Evolutionary conservation across 139 green algal genomes (phyloP).

Genomic region (Chlorella sp.): DNA sequence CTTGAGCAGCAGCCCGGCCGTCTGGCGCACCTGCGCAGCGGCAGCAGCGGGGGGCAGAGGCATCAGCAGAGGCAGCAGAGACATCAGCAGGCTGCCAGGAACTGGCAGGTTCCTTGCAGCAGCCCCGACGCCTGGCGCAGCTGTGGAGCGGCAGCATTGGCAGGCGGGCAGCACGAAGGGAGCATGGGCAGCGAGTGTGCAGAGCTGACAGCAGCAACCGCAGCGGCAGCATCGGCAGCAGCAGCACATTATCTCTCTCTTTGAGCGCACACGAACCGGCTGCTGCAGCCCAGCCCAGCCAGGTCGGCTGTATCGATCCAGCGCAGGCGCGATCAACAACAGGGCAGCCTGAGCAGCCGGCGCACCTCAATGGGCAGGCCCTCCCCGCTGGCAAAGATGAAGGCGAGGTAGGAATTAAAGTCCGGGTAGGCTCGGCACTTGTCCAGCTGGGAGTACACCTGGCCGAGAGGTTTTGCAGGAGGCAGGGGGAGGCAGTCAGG

Average conservation of each 20-base stretch:
- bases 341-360: too few relatives aligned
- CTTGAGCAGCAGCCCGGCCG: conserved; percentile 94
- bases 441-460: conserved; percentile 90
- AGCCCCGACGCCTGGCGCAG: too few relatives aligned
- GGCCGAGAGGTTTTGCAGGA: not conserved
- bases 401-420: conserved; percentile 96
- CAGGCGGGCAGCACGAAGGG: not conserved
- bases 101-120: too few relatives aligned
- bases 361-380: conserved; percentile 73
- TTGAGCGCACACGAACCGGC: too few relatives aligned
- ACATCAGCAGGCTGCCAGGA: too few relatives aligned
- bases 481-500: not conserved
- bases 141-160: not conserved
- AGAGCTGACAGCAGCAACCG: not conserved
- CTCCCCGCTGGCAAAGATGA: conserved; percentile 81
- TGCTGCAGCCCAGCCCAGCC: too few relatives aligned
- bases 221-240: not conserved
- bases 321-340: too few relatives aligned
- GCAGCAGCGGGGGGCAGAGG: not conserved
- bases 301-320: too few relatives aligned
- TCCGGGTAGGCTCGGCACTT: conserved; percentile 80
- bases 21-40: conserved; percentile 84
- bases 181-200: not conserved
- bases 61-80: not conserved
- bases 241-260: not conserved